phyloP scores from a whole-genome alignment of 140 eudicot genomes.

The Cichorium intybus region DNA sequence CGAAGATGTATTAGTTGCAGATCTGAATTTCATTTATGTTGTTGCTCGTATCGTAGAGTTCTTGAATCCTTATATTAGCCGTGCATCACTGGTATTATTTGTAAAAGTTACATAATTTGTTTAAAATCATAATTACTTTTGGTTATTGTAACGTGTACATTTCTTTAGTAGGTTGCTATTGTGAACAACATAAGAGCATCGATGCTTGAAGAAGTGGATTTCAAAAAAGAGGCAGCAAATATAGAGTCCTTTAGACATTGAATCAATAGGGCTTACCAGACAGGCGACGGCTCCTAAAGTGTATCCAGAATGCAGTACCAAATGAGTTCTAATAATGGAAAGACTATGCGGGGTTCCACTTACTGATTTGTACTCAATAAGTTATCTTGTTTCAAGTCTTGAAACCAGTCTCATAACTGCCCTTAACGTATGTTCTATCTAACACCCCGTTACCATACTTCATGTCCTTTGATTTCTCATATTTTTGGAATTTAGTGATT shows the following conservation, averaged over 20 bases:
- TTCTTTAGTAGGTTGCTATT: slow-evolving; percentile 70
- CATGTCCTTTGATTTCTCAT: slow-evolving; percentile 4
- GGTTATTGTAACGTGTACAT: slow-evolving; percentile 10
- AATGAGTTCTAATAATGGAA: slow-evolving; percentile 85
- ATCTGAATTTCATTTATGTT: slow-evolving; percentile 85
- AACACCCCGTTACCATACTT: too few species aligned
- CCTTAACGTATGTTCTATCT: slow-evolving; percentile 83
- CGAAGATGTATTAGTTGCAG: slow-evolving; percentile 91
- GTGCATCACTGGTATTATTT: slow-evolving; percentile 78
- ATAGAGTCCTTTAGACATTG: slow-evolving; percentile 81
- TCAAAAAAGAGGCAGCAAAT: slow-evolving; percentile 87
- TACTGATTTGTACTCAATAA: slow-evolving; percentile 89
- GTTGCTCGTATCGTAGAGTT: slow-evolving; percentile 95
- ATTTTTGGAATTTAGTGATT: background rate
- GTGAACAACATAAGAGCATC: slow-evolving; percentile 90
- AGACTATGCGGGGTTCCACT: slow-evolving; percentile 96
- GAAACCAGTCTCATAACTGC: slow-evolving; percentile 97
- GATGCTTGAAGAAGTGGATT: slow-evolving; percentile 99
- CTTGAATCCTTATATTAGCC: slow-evolving; percentile 83
- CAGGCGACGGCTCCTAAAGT: slow-evolving; percentile 98
- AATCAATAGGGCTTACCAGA: slow-evolving; percentile 79
- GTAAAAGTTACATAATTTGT: background rate
- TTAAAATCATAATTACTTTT: background rate
- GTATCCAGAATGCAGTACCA: slow-evolving; percentile 69
- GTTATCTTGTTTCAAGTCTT: slow-evolving; percentile 79